Evolutionary conservation across 345 rosid genomes (phyloP), one percentile per base, ranked within the genome.

Genomic region (Corchorus olitorius): DNA sequence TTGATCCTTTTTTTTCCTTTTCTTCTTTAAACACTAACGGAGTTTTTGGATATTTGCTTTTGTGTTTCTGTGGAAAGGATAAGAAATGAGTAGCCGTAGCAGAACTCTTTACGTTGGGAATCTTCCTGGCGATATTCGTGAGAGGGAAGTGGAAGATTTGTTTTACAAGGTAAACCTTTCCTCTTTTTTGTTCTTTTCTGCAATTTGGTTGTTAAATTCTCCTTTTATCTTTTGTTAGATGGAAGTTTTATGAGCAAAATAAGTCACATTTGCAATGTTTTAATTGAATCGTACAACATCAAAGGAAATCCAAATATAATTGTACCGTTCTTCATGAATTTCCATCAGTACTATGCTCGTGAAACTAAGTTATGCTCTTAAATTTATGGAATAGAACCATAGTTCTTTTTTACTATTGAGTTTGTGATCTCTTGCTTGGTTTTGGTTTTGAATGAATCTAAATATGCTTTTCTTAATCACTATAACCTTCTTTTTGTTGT

Each of bases 141-240:
- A 85, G 90, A 88, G 91, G 77, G 98, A 96, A 88, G 94, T 96
- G n/a, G 97, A 96, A 78, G 99, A 94, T 87, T 86, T 96, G 93
- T 96, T 96, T 77, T 86, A 88, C 85, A 96, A 96, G 93, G 99
- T 96, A 70, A 72, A 22, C 34, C 63, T 67, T 67, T 75, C 20
- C 8, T 52, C 22, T 15, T 5, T 35, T n/a, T 56, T 43, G 39
- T 20, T 37, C 4, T 39, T 2, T 34, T 27, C 65, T 11, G 8
- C n/a, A 37, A 53, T 53, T 35, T 53, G 48, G n/a, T 2, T 20
- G 27, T 48, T 33, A 69, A 27, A 70, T 61, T 34, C 74, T 19
- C 54, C 60, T 17, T 52, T 70, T n/a, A 13, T 35, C 39, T 69
- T 8, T 2, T 20, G 54, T 13, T 66, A 50, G 4, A 50, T 16